Evolutionary conservation across 169 alveolate species (phyloP).

Genomic region (Theileria parva): DNA sequence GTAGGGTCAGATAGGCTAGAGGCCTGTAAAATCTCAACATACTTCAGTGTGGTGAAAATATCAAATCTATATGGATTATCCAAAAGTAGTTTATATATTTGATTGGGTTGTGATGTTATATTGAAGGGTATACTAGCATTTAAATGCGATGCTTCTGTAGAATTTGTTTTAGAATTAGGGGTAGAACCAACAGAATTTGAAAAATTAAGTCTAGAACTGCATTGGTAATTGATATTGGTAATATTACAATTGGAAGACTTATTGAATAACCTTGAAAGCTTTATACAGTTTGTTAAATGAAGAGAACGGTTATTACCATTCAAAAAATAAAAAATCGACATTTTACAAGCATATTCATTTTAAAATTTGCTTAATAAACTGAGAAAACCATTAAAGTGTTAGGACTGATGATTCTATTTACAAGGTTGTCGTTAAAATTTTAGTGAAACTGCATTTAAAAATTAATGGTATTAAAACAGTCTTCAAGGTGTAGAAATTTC

Average conservation of each 20-base stretch:
- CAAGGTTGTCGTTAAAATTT: neutral
- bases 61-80: conserved; percentile 36
- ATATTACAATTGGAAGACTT: neutral
- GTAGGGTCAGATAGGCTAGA: conserved; percentile 31
- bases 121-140: neutral
- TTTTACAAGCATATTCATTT: neutral
- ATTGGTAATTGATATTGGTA: no score
- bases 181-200: neutral
- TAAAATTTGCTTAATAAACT: neutral
- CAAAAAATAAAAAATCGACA: neutral
- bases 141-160: neutral
- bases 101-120: conserved; percentile 21
- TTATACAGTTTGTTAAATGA: neutral
- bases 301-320: neutral
- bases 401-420: neutral
- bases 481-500: neutral
- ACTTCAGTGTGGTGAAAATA: conserved; percentile 15
- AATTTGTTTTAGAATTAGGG: neutral
- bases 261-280: neutral
- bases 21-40: conserved; percentile 27
- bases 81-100: conserved; percentile 16
- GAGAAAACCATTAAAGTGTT: neutral
- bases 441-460: neutral
- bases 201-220: neutral
- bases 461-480: neutral